Percentiles rank a stretch among this genome's conserved stretches.
Conservation (phyloP, 2,329 filamentous ascomycete species). For the Colletotrichum falcatum region DNA sequence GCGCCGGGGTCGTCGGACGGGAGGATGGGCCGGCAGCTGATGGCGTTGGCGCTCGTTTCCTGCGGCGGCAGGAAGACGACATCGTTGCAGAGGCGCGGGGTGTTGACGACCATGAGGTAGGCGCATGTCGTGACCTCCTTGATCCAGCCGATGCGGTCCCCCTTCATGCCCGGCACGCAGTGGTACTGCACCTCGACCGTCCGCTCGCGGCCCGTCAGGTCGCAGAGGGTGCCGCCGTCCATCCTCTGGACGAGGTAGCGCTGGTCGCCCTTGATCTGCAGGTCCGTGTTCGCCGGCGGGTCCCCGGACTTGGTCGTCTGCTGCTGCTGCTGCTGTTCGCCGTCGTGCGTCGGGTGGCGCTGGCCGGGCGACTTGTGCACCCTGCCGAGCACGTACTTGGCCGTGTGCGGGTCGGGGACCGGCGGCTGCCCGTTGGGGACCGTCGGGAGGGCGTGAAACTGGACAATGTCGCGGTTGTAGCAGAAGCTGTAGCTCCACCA, state of each 20-base stretch:
- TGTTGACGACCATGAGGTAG: conserved; percentile 94
- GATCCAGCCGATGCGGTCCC: conserved; percentile 88
- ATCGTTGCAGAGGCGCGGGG: conserved; percentile 87
- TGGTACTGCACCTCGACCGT: conserved; percentile 86
- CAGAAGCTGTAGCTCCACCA: conserved; percentile 99
- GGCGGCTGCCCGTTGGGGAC: conserved; percentile 77
- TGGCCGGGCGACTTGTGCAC: conserved; percentile 52
- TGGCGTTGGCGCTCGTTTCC: conserved; percentile 79
- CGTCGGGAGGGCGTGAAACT: conserved; percentile 87
- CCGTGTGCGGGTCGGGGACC: conserved; percentile 78
- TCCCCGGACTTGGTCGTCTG: conserved; percentile 29
- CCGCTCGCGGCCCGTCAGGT: conserved; percentile 83
- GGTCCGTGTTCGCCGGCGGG: conserved; percentile 64
- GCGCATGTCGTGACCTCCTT: conserved; percentile 93
- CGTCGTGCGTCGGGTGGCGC: conserved; percentile 35
- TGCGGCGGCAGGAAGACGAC: conserved; percentile 86
- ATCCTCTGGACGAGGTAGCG: conserved; percentile 88
- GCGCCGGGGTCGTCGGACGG: conserved; percentile 59
- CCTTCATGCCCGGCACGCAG: conserved; percentile 80
- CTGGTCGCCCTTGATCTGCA: conserved; percentile 86
- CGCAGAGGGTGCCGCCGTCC: conserved; percentile 83
- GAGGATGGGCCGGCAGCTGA: conserved; percentile 81
- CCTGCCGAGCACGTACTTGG: conserved; percentile 81
- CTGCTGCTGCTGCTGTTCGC: conserved; percentile 31
- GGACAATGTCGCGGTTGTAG: conserved; percentile 86